Evolutionary conservation across 139 green algal species (phyloP), one percentile per base, ranked within the genome.

Genomic region (Chlamydomonas sp.): DNA sequence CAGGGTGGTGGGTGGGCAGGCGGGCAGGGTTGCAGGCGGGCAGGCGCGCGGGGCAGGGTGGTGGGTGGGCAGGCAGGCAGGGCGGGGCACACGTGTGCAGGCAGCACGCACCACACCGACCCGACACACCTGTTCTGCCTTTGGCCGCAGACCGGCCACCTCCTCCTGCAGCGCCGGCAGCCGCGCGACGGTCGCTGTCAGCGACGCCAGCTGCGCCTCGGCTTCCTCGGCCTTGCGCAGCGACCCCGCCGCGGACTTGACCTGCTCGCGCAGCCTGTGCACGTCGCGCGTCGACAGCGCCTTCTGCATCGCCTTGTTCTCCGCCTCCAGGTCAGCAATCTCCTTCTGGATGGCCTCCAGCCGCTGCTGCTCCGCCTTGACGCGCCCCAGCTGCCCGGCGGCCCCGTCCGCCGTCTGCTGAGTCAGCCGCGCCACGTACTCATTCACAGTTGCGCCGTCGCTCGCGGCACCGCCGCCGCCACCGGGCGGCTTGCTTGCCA

Each of bases 351-450:
- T 22, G 20, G 54, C 54, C 54, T 36, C 6, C 10, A 64, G 26
- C 54, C 54, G 22, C 60, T 30, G 10, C 60, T 49, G 30, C 26
- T 68, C 60, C 34, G 39, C 60, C 26, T 68, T 68, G 10, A 68
- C 31, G 10, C 34, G 10, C 6, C 22, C 48, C 13, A 68, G 30
- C 13, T n/a, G 8, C 31, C 13, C n/a, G 31, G 30, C 60, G 28
- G 22, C 28, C 60, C 48, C 31, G 22, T 43, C 60, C 26, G 60
- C 60, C 22, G 60, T 30, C 13, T 68, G 31, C 16, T 30, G 10
- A 6, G 60, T 68, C 31, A 68, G 10, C 8, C 34, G 30, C 13
- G 60, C 16, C 31, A 68, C 60, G 5, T 28, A 48, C 10, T 6
- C 34, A 28, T 28, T 34, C 34, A 68, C 60, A 49, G 60, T 68